Evolutionary conservation across 1,139 yeast genomes (phyloP).

Genomic region (Kodamaea alishanica): DNA sequence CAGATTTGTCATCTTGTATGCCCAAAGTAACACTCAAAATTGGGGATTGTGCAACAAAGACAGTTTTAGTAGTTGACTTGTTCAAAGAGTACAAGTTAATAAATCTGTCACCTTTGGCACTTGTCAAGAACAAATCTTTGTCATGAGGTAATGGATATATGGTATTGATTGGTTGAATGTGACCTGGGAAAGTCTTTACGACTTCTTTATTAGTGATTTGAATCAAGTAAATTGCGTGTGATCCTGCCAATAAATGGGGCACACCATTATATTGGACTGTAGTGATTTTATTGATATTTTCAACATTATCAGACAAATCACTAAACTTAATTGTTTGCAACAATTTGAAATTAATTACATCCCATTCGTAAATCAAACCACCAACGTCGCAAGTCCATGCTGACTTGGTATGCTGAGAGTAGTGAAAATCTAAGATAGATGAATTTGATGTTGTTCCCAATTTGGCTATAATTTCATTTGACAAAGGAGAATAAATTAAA

Average conservation of each 20-base stretch:
- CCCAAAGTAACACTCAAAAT: slow-evolving; percentile 45
- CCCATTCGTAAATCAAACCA: slow-evolving; percentile 67
- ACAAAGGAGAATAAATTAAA: slow-evolving; percentile 64
- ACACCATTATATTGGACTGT: slow-evolving; percentile 33
- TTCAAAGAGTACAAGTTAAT: slow-evolving; percentile 61
- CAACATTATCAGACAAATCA: slow-evolving; percentile 35
- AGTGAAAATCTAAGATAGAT: slow-evolving; percentile 52
- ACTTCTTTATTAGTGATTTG: slow-evolving; percentile 37
- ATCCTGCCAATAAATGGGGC: slow-evolving; percentile 55
- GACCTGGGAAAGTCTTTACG: slow-evolving; percentile 62
- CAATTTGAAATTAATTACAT: slow-evolving; percentile 41
- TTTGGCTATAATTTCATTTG: slow-evolving; percentile 52
- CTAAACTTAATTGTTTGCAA: slow-evolving; percentile 41
- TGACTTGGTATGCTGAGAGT: slow-evolving; percentile 37
- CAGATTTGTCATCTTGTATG: slow-evolving; percentile 31
- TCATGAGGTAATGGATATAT: slow-evolving; percentile 34
- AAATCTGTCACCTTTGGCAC: slow-evolving; percentile 76
- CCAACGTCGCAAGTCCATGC: slow-evolving; percentile 65
- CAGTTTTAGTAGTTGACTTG: slow-evolving; percentile 40
- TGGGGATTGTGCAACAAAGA: slow-evolving; percentile 66
- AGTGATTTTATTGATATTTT: slow-evolving; percentile 30
- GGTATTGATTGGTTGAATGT: slow-evolving; percentile 59
- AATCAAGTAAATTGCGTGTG: slow-evolving; percentile 57
- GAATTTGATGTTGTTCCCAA: slow-evolving; percentile 50
- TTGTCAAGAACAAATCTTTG: slow-evolving; percentile 53